Conservation (phyloP, 1,284 basidiomycete genomes). For the Mycena citricolor region DNA sequence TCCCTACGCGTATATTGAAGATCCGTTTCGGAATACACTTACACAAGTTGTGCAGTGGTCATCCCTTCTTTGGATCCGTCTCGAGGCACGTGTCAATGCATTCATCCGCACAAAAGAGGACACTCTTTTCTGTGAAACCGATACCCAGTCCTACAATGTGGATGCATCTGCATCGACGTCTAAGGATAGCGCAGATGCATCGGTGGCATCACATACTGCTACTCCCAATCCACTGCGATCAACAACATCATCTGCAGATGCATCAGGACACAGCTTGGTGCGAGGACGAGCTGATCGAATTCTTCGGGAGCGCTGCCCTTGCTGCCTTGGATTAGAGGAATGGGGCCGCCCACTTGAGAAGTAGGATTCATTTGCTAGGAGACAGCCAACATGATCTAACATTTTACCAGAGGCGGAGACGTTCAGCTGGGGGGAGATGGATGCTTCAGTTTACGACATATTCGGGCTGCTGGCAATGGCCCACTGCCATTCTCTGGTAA, state of each 20-base stretch:
- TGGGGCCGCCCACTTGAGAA: neutral
- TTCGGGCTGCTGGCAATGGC: neutral
- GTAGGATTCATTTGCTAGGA: neutral
- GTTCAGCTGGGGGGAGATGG: slow-evolving; percentile 1
- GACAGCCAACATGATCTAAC: neutral
- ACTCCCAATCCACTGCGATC: neutral
- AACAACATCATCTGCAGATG: neutral
- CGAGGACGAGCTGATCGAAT: neutral
- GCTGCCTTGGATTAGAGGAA: neutral
- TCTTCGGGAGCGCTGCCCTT: neutral
- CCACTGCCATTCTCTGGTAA: neutral
- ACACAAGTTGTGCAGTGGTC: neutral
- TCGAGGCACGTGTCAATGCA: too few relatives aligned
- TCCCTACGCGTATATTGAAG: neutral
- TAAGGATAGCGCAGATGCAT: neutral
- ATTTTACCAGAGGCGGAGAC: neutral
- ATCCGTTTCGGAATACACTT: neutral
- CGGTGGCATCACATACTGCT: neutral
- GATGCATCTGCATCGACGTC: too few relatives aligned
- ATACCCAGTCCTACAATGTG: too few relatives aligned
- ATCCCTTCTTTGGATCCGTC: neutral
- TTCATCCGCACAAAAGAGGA: too few relatives aligned
- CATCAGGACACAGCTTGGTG: neutral
- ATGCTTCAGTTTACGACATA: neutral
- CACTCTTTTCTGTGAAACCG: too few relatives aligned